These are phyloP conservation scores for Candida glucosophila DNA, from an alignment of 1,139 yeast species.

Conservation along the genomic window DNA sequence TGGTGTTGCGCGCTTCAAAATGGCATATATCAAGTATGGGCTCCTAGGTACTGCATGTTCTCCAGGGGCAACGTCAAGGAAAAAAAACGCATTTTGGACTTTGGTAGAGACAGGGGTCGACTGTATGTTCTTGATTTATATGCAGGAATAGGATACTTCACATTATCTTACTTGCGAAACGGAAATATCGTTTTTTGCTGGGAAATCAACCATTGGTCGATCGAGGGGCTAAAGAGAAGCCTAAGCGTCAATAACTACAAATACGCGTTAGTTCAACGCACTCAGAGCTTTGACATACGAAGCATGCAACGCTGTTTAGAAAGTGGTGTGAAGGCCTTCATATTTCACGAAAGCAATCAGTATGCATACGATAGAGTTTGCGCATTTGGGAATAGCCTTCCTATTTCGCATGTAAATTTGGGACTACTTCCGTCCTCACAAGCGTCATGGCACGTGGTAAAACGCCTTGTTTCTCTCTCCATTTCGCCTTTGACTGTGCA, in stretches of 20 bases:
- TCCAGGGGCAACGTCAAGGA: conserved; percentile 85
- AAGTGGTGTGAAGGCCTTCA: conserved; percentile 17
- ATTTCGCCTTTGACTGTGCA: conserved; percentile 35
- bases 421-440: conserved; percentile 70
- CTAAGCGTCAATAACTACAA: conserved; percentile 36
- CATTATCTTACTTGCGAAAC: conserved; percentile 54
- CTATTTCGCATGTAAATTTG: conserved; percentile 58
- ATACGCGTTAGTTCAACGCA: conserved; percentile 21
- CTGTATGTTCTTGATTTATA: conserved; percentile 59
- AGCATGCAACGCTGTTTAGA: conserved; percentile 5
- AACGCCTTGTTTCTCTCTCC: conserved; percentile 12
- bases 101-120: conserved; percentile 15
- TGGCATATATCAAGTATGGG: conserved; percentile 75
- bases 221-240: conserved; percentile 59
- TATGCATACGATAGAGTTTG: conserved; percentile 34
- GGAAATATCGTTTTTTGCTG: conserved; percentile 62
- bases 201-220: conserved; percentile 85
- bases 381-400: conserved; percentile 11
- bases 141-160: conserved; percentile 83
- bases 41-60: conserved; percentile 81
- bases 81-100: conserved; percentile 52
- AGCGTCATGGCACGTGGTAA: conserved; percentile 50
- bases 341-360: conserved; percentile 60
- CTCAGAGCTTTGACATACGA: conserved; percentile 19
- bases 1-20: conserved; percentile 73